Conservation (phyloP, 768 basidiomycete species). For the Lactarius sanguifluus region DNA sequence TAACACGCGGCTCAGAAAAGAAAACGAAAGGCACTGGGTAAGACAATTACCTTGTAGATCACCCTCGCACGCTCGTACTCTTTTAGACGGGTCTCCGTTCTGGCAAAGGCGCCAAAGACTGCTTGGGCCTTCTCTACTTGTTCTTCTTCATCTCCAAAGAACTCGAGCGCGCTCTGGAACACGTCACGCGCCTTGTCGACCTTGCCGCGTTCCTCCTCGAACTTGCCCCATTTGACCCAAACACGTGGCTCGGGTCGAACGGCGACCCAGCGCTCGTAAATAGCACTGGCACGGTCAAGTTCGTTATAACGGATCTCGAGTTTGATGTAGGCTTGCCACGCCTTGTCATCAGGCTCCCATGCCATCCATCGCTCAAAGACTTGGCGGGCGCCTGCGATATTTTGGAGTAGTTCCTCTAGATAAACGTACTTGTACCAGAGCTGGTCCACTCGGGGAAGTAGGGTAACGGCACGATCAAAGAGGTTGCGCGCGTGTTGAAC, state of each 20-base stretch:
- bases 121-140: slow-evolving; percentile 81
- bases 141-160: slow-evolving; percentile 62
- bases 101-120: slow-evolving; percentile 90
- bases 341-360: slow-evolving; percentile 99
- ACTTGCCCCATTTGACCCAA: slow-evolving; percentile 68
- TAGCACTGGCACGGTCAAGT: slow-evolving; percentile 83
- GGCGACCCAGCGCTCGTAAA: slow-evolving; percentile 90
- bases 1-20: neutral
- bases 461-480: slow-evolving; percentile 94
- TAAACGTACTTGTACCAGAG: slow-evolving; percentile 99
- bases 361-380: slow-evolving; percentile 99
- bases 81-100: slow-evolving; percentile 95
- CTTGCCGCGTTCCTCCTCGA: slow-evolving; percentile 58
- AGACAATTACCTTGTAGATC: slow-evolving; percentile 81
- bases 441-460: slow-evolving; percentile 94
- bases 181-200: slow-evolving; percentile 66
- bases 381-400: slow-evolving; percentile 93
- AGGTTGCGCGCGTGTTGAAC: slow-evolving; percentile 96
- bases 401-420: slow-evolving; percentile 94
- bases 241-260: slow-evolving; percentile 64
- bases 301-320: slow-evolving; percentile 93
- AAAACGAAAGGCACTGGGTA: neutral
- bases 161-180: slow-evolving; percentile 65
- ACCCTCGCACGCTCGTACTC: slow-evolving; percentile 96
- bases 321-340: slow-evolving; percentile 99